Conservation (phyloP, 1,139 yeast species). For the Blastobotrys illinoisensis region DNA sequence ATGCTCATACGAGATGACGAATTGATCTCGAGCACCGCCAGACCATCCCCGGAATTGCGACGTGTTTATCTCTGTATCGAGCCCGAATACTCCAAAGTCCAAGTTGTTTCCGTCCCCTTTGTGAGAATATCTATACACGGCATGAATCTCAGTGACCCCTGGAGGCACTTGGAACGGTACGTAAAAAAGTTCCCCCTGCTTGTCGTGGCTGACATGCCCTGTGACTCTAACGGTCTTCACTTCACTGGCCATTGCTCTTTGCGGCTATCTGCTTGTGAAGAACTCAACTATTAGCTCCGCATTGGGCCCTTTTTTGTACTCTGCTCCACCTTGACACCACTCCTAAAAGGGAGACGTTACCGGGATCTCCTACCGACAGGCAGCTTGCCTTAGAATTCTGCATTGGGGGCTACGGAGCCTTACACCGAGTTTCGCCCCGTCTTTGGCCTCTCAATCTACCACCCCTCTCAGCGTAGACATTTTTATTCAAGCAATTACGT, state of each 20-base stretch:
- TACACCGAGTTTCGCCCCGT: too few relatives aligned
- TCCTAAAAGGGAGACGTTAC: background rate
- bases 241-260: background rate
- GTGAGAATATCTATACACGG: conserved; percentile 3
- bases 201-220: background rate
- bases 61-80: conserved; percentile 3
- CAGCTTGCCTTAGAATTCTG: background rate
- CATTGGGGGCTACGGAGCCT: too few relatives aligned
- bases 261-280: background rate
- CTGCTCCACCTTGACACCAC: background rate
- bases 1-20: conserved; percentile 8
- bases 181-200: conserved; percentile 3
- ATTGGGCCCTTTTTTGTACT: background rate
- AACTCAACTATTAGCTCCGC: background rate
- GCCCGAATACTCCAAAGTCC: conserved; percentile 15
- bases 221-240: background rate
- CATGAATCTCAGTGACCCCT: conserved; percentile 13
- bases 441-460: too few relatives aligned
- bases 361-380: background rate
- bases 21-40: conserved; percentile 12
- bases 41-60: conserved; percentile 16
- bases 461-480: too few relatives aligned
- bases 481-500: too few relatives aligned
- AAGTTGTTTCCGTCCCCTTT: conserved; percentile 9
- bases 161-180: conserved; percentile 12